Evolutionary conservation across 1,139 yeast species (phyloP).

Genomic region (Ogataea hybrid): DNA sequence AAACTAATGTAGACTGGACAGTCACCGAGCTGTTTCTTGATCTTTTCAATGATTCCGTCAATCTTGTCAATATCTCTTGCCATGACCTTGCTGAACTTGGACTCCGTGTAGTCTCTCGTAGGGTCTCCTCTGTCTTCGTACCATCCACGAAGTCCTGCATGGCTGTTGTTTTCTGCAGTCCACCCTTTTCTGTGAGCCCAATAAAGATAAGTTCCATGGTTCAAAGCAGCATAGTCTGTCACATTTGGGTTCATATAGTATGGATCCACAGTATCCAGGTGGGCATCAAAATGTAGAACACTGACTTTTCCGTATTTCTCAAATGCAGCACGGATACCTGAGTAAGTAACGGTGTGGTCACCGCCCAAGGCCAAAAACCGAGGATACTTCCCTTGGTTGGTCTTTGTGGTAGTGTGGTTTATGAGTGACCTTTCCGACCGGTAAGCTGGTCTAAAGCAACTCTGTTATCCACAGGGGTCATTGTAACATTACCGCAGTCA

Average conservation of each 20-base stretch:
- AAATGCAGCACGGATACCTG: constrained; percentile 50
- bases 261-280: constrained; percentile 62
- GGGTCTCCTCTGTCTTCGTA: constrained; percentile 39
- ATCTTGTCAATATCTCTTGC: constrained; percentile 47
- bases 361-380: constrained; percentile 55
- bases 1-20: constrained; percentile 52
- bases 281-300: constrained; percentile 59
- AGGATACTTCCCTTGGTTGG: constrained; percentile 32
- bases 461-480: constrained; percentile 59
- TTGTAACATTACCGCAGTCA: constrained; percentile 60
- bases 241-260: constrained; percentile 52
- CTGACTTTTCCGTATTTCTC: constrained; percentile 47
- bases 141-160: constrained; percentile 40
- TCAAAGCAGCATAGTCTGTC: constrained; percentile 49
- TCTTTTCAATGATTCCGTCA: constrained; percentile 40
- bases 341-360: constrained; percentile 55
- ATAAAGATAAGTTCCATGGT: constrained; percentile 56
- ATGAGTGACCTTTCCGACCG: constrained; percentile 52
- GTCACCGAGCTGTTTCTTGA: constrained; percentile 37
- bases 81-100: constrained; percentile 45
- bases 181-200: constrained; percentile 60
- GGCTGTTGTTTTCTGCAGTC: constrained; percentile 39
- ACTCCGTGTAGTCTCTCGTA: constrained; percentile 41
- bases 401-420: constrained; percentile 34
- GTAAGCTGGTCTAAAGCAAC: constrained; percentile 57